Evolutionary conservation across 2,329 filamentous ascomycete species (phyloP), one percentile per base, ranked within the genome.

Genomic region (Calonectria crousiana): DNA sequence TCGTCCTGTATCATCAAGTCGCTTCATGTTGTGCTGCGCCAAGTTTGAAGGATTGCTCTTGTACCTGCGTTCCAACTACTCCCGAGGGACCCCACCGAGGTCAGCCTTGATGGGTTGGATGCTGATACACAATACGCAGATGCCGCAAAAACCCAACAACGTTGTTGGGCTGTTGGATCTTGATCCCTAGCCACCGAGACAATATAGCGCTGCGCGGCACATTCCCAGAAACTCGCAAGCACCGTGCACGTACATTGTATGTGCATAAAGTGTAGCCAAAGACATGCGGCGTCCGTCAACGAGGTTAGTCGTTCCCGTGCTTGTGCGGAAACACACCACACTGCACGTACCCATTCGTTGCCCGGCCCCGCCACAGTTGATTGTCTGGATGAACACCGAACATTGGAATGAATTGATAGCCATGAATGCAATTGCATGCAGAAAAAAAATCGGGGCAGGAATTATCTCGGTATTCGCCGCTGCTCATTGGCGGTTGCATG

Each of bases 51-150:
- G 51, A 67, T 52, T 34, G 34, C 44, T 65, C 58, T 36, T 32
- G 71, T 73, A 68, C 53, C 71, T 69, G 71, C 71, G 65, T 73
- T 72, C 65, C 70, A 68, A 62, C 44, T 64, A 30, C 62, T 67
- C 60, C 52, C 9, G 20, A 44, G 8, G 49, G 36, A 32, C 69
- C 44, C 62, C 68, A 44, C n/a, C 36, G 60, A 18, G 26, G 34
- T 49, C 58, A 30, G 47, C 41, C 47, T 65, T 32, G 20, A 47
- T 64, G 26, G 30, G 26, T 9, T 28, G 41, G 60, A 49, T 49
- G 67, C 47, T 38, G 56, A 44, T 65, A 47, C 47, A 47, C 47
- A 26, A n/a, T 16, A 9, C n/a, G 56, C 20, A 30, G 38, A 62
- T 41, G 36, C 23, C 8, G n/a, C 56, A 41, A 36, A 62, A 62